A percentile compares a stretch with the other conserved stretches of the same genome.
Conservation (phyloP, 2,329 filamentous ascomycete genomes). For the Arthrinium puccinioides region DNA sequence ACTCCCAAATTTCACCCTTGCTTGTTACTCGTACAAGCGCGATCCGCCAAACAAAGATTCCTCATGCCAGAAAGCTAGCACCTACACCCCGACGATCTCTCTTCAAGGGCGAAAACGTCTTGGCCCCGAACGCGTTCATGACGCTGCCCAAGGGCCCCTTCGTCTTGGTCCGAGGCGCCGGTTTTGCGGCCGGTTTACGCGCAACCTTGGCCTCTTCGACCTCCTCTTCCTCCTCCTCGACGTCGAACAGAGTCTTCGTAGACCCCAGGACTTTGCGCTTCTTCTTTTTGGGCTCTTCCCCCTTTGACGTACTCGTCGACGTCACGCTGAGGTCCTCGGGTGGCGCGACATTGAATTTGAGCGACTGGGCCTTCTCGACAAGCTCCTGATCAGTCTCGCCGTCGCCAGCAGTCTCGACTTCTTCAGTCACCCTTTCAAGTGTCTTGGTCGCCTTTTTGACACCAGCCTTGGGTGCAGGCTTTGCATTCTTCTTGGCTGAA, state of each 20-base stretch:
- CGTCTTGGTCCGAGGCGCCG: constrained; percentile 15
- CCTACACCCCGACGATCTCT: constrained; percentile 56
- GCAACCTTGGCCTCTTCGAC: constrained; percentile 19
- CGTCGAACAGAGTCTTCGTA: constrained; percentile 64
- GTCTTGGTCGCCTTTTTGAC: constrained; percentile 23
- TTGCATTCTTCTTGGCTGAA: constrained; percentile 37
- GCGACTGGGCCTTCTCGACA: constrained; percentile 17
- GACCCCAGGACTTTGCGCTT: constrained; percentile 66
- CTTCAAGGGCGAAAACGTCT: constrained; percentile 65
- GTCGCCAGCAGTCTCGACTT: constrained; percentile 15
- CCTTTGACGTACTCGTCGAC: constrained; percentile 17
- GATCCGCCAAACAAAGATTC: no score
- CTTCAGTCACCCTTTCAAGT: constrained; percentile 33
- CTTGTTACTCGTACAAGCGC: no score
- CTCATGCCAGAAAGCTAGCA: constrained; percentile 54
- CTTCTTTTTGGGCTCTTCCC: constrained; percentile 49
- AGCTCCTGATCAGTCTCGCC: constrained; percentile 5
- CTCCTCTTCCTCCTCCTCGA: constrained; percentile 52
- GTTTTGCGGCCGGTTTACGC: constrained; percentile 10
- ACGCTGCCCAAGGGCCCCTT: constrained; percentile 31
- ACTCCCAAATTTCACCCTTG: no score
- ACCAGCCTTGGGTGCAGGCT: constrained; percentile 21
- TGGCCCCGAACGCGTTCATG: constrained; percentile 42
- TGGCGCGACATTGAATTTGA: constrained; percentile 23
- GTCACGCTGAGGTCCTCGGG: constrained; percentile 18